A percentile compares a stretch with the other conserved stretches of the same genome.
phyloP scores from a whole-genome alignment of 2,329 filamentous ascomycete species.

The Alternaria solani region DNA sequence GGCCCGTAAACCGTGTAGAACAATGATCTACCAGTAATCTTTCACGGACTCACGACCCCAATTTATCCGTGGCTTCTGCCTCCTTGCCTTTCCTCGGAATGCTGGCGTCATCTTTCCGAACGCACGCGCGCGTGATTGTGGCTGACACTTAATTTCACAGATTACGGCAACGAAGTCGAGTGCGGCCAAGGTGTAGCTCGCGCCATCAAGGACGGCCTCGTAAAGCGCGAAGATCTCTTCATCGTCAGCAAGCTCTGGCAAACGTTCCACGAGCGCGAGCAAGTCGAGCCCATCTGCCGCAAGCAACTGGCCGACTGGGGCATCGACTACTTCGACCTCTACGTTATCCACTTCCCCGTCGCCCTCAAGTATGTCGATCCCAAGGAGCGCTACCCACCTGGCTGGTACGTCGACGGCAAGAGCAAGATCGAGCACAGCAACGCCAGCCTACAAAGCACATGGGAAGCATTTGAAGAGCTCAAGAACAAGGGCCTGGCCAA shows the following conservation, averaged over 20 bases:
- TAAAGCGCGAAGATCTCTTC: constrained; percentile 76
- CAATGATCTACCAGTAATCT: constrained; percentile 1
- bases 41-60: constrained; percentile 15
- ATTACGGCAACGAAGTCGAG: constrained; percentile 52
- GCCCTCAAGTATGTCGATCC: constrained; percentile 68
- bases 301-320: constrained; percentile 55
- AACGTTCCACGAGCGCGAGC: constrained; percentile 83
- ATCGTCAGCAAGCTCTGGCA: constrained; percentile 95
- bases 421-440: constrained; percentile 50
- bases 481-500: constrained; percentile 45
- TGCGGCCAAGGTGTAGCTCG: constrained; percentile 48
- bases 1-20: constrained; percentile 7
- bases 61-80: constrained; percentile 32
- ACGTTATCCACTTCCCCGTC: constrained; percentile 87
- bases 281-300: constrained; percentile 78
- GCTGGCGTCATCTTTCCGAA: constrained; percentile 21
- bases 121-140: not conserved
- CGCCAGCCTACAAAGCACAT: constrained; percentile 47
- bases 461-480: constrained; percentile 54
- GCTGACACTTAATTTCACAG: constrained; percentile 23
- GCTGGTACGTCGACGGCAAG: constrained; percentile 47
- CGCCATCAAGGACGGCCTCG: constrained; percentile 50
- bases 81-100: constrained; percentile 26
- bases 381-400: constrained; percentile 47
- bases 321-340: constrained; percentile 52